Evolutionary conservation across 306 rosid species (phyloP).

Genomic region (Rubus idaeus): DNA sequence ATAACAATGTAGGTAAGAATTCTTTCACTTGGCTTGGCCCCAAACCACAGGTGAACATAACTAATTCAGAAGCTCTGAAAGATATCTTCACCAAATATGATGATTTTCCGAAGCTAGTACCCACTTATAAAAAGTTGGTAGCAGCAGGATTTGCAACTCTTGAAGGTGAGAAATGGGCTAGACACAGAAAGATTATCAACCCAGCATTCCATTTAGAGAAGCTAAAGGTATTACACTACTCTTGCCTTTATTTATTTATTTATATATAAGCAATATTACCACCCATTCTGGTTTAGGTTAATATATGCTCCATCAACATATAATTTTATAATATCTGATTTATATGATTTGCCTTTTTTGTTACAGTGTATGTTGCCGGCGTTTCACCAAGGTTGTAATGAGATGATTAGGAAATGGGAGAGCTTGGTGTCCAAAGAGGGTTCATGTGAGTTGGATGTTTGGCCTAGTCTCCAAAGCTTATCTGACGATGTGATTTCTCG

Average conservation of each 20-base stretch:
- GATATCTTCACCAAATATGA: neutral
- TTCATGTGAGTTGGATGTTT: conserved; percentile 22
- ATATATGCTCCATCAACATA: neutral
- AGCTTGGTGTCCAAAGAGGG: conserved; percentile 4
- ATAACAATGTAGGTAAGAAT: neutral
- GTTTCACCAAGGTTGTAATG: conserved; percentile 17
- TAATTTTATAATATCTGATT: neutral
- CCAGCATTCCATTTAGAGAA: conserved; percentile 47
- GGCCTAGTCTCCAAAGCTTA: conserved; percentile 18
- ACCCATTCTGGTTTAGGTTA: neutral
- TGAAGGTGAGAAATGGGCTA: conserved; percentile 1
- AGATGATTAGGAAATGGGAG: conserved; percentile 26
- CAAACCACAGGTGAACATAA: neutral
- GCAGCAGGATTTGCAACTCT: neutral
- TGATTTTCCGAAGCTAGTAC: neutral
- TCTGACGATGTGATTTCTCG: conserved; percentile 34
- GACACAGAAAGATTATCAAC: conserved; percentile 27
- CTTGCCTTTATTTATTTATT: too few relatives aligned
- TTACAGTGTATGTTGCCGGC: conserved; percentile 28
- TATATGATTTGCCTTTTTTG: neutral
- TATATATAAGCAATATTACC: neutral
- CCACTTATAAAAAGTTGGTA: neutral
- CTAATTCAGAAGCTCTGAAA: neutral
- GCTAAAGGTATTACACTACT: conserved; percentile 39
- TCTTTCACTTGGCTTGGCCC: conserved; percentile 8